A percentile compares a stretch with the other conserved stretches of the same genome.
phyloP scores from a whole-genome alignment of 495 filamentous ascomycete genomes.

The Glarea lozoyensis region DNA sequence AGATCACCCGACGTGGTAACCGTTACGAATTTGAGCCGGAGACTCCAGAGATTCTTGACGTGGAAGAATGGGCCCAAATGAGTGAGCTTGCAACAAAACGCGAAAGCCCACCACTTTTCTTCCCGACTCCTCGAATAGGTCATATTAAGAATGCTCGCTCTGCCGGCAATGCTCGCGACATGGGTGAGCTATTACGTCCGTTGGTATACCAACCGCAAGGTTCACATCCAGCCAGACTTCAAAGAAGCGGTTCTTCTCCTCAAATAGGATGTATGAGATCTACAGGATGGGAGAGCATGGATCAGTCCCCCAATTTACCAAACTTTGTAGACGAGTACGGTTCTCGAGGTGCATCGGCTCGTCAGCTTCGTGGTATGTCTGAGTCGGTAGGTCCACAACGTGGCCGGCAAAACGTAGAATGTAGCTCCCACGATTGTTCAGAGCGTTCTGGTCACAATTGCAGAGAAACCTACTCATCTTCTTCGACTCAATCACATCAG shows the following conservation, averaged over 20 bases:
- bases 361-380: too few relatives aligned
- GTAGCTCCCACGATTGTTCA: background rate
- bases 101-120: background rate
- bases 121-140: background rate
- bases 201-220: background rate
- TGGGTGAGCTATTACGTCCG: background rate
- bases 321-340: too few relatives aligned
- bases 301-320: too few relatives aligned
- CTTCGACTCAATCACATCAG: too few relatives aligned
- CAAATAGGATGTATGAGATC: too few relatives aligned
- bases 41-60: slow-evolving; percentile 2
- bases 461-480: too few relatives aligned
- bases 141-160: slow-evolving; percentile 12
- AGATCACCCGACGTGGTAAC: background rate
- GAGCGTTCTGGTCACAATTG: too few relatives aligned
- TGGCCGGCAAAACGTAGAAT: background rate
- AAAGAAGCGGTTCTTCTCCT: slow-evolving; percentile 8
- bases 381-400: too few relatives aligned
- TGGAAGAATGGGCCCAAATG: slow-evolving; percentile 8
- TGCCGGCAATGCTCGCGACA: background rate
- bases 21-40: slow-evolving; percentile 14
- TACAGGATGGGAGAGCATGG: too few relatives aligned
- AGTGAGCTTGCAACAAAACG: slow-evolving; percentile 7
- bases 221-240: background rate
- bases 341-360: too few relatives aligned